These are phyloP conservation scores for Ogataea pilisensis DNA, from an alignment of 805 yeast genomes.

Conservation along the genomic window DNA sequence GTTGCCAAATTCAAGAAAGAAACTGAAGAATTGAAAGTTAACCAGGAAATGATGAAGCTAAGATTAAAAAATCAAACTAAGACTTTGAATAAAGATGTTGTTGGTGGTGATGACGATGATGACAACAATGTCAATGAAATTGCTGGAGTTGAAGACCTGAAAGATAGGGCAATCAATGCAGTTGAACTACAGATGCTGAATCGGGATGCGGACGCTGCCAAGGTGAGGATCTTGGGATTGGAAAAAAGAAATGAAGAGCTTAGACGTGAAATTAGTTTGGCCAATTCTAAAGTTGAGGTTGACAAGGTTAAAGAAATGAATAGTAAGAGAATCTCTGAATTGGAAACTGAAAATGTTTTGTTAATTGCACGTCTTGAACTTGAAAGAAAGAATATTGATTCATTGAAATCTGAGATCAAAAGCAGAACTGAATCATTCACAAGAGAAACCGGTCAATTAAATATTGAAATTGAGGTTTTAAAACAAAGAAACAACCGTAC, in stretches of 20 bases:
- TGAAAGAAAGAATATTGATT: constrained; percentile 32
- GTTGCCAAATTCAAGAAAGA: constrained; percentile 48
- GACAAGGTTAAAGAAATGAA: constrained; percentile 40
- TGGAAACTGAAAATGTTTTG: constrained; percentile 67
- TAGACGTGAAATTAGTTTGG: constrained; percentile 56
- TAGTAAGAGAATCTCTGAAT: constrained; percentile 44
- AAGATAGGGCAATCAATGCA: constrained; percentile 32
- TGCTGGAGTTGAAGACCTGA: constrained; percentile 11
- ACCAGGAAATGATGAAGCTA: constrained; percentile 60
- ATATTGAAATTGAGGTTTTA: constrained; percentile 47
- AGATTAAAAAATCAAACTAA: constrained; percentile 47
- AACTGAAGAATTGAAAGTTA: constrained; percentile 60
- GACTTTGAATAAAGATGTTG: constrained; percentile 35
- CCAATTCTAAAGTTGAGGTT: constrained; percentile 42
- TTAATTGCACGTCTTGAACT: constrained; percentile 56
- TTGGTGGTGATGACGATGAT: constrained; percentile 24
- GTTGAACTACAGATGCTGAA: constrained; percentile 63
- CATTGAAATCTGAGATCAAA: constrained; percentile 22
- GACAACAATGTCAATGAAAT: constrained; percentile 11
- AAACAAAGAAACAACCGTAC: constrained; percentile 46
- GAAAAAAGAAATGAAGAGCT: constrained; percentile 77
- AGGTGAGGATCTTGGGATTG: constrained; percentile 61
- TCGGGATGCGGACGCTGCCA: constrained; percentile 70
- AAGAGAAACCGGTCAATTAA: constrained; percentile 44
- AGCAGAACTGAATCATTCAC: constrained; percentile 34